Conservation (phyloP, 257 asterid species). For the Petrea volubilis region DNA sequence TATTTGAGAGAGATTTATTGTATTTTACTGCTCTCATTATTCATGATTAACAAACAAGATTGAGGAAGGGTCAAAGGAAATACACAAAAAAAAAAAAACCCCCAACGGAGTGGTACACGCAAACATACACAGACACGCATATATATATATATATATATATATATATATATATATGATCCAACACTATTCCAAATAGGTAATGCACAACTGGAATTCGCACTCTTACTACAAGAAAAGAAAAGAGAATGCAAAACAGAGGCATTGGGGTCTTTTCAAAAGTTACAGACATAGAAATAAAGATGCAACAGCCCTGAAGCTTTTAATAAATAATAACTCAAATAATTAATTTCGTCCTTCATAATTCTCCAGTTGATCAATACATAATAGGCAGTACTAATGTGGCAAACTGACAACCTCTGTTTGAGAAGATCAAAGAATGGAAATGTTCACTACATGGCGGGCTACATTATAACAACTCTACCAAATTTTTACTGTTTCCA, state of each 20-base stretch:
- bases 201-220: not conserved
- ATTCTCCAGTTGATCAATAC: slow-evolving; percentile 10
- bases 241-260: not conserved
- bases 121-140: not conserved
- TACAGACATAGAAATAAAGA: not conserved
- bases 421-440: not conserved
- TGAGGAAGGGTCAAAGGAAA: not conserved
- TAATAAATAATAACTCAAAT: not conserved
- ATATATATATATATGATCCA: not conserved
- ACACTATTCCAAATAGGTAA: not conserved
- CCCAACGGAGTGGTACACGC: not conserved
- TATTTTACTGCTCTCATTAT: not conserved
- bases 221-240: not conserved
- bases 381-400: not conserved
- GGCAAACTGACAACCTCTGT: not conserved
- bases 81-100: too few species aligned
- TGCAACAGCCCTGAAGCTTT: not conserved
- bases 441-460: not conserved
- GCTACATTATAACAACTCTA: not conserved
- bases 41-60: not conserved
- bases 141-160: too few species aligned
- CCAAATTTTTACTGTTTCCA: not conserved
- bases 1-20: not conserved
- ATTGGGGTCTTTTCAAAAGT: not conserved
- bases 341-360: not conserved